phyloP scores from a whole-genome alignment of 768 basidiomycete genomes.

The Podaxis rugospora region DNA sequence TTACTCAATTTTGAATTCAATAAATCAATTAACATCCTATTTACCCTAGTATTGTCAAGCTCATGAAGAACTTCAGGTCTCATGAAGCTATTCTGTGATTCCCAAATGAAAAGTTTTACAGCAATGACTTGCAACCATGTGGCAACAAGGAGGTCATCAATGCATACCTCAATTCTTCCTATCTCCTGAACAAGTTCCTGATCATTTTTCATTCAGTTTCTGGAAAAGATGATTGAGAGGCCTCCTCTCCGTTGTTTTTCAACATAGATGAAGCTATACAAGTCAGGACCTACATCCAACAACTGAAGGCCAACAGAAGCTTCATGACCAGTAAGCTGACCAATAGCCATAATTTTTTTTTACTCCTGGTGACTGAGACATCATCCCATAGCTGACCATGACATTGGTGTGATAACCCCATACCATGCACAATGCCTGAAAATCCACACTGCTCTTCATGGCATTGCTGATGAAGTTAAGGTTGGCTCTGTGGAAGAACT shows the following conservation, averaged over 20 bases:
- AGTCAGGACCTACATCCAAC: constrained; percentile 46
- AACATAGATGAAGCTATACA: constrained; percentile 56
- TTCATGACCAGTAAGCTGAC: constrained; percentile 37
- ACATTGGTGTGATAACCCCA: constrained; percentile 60
- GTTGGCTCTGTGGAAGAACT: constrained; percentile 67
- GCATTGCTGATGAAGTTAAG: constrained; percentile 39
- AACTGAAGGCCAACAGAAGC: constrained; percentile 26
- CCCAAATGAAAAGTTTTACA: constrained; percentile 60
- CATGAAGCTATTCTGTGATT: constrained; percentile 56
- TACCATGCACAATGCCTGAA: constrained; percentile 58
- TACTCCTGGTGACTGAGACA: neutral
- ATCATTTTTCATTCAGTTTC: constrained; percentile 57
- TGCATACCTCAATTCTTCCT: constrained; percentile 31
- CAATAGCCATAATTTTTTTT: neutral
- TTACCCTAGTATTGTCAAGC: constrained; percentile 49
- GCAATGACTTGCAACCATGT: constrained; percentile 43
- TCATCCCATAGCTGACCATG: constrained; percentile 33
- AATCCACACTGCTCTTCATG: constrained; percentile 34
- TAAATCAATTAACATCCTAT: neutral
- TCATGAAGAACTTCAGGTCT: constrained; percentile 63
- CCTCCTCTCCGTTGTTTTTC: constrained; percentile 67
- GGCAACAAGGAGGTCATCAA: constrained; percentile 39
- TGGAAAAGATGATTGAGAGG: constrained; percentile 62
- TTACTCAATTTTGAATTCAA: neutral
- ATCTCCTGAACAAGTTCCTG: constrained; percentile 48